Evolutionary conservation across 805 yeast genomes (phyloP).

Genomic region (Barnettozyma vustinii): DNA sequence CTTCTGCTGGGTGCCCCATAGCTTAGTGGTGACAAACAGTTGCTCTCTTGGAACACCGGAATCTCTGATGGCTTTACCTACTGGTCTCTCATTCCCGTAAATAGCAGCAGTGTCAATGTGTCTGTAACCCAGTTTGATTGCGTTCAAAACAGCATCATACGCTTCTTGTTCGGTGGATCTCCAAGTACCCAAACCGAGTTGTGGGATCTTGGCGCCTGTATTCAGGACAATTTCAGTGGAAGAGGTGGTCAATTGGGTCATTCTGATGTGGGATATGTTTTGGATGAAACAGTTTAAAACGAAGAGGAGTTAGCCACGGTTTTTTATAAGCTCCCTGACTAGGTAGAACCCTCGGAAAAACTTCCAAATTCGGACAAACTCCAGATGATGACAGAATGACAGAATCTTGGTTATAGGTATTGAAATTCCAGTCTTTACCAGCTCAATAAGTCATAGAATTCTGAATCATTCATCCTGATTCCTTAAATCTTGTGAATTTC

Average conservation of each 20-base stretch:
- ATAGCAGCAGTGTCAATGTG: slow-evolving; percentile 58
- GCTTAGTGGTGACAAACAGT: slow-evolving; percentile 66
- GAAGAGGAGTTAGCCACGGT: neutral
- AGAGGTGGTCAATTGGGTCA: slow-evolving; percentile 11
- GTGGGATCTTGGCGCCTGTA: slow-evolving; percentile 50
- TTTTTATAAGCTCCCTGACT: neutral
- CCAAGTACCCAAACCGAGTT: slow-evolving; percentile 48
- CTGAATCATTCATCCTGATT: too few species aligned
- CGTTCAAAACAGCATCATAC: slow-evolving; percentile 16
- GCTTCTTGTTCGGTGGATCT: slow-evolving; percentile 30
- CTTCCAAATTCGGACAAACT: neutral
- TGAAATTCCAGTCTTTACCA: too few species aligned
- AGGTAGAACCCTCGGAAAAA: neutral
- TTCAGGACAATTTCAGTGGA: slow-evolving; percentile 27
- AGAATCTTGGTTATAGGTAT: too few species aligned
- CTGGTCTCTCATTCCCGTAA: slow-evolving; percentile 51
- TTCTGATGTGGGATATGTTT: neutral
- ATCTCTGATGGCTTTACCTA: slow-evolving; percentile 45
- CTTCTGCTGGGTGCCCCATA: slow-evolving; percentile 45
- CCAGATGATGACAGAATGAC: neutral
- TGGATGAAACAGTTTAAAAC: neutral
- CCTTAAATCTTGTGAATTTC: too few species aligned
- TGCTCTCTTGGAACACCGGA: slow-evolving; percentile 62
- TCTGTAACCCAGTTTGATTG: slow-evolving; percentile 42
- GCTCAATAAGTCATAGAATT: too few species aligned